These are phyloP conservation scores for Psophocarpus tetragonolobus DNA, from an alignment of 306 rosid genomes.

Conservation along the genomic window DNA sequence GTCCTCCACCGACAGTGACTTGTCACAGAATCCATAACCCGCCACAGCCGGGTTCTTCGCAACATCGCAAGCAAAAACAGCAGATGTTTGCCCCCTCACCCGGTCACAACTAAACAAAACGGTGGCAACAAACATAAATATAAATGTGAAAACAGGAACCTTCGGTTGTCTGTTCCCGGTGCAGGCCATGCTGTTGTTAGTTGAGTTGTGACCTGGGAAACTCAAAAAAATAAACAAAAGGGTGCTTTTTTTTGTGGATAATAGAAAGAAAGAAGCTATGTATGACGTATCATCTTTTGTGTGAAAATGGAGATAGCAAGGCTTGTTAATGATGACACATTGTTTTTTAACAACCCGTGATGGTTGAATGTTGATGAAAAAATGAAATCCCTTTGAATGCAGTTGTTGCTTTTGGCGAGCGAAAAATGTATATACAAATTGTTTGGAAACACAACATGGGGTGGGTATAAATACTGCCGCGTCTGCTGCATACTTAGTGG, in stretches of 20 bases:
- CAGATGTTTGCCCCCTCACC: constrained; percentile 53
- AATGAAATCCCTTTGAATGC: constrained; percentile 25
- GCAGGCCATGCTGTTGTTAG: constrained; percentile 50
- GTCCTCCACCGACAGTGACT: constrained; percentile 41
- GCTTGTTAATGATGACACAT: constrained; percentile 15
- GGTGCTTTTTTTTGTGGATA: constrained; percentile 24
- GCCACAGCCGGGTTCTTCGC: constrained; percentile 40
- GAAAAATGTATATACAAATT: constrained; percentile 3
- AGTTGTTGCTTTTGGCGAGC: constrained; percentile 32
- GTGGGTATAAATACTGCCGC: background rate
- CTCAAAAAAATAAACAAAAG: background rate
- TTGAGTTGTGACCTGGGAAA: background rate
- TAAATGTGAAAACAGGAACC: constrained; percentile 58
- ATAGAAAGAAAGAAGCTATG: background rate
- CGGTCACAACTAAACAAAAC: constrained; percentile 17
- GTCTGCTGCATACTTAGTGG: background rate
- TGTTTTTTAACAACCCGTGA: constrained; percentile 72
- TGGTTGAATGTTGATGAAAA: constrained; percentile 30
- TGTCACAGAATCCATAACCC: constrained; percentile 66
- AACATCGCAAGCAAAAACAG: constrained; percentile 69
- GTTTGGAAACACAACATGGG: background rate
- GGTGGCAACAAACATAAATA: background rate
- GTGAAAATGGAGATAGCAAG: background rate
- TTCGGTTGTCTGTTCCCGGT: constrained; percentile 55
- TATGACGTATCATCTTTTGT: background rate